Conservation (phyloP, 1,284 basidiomycete genomes). For the Trichosporon ovoides region DNA sequence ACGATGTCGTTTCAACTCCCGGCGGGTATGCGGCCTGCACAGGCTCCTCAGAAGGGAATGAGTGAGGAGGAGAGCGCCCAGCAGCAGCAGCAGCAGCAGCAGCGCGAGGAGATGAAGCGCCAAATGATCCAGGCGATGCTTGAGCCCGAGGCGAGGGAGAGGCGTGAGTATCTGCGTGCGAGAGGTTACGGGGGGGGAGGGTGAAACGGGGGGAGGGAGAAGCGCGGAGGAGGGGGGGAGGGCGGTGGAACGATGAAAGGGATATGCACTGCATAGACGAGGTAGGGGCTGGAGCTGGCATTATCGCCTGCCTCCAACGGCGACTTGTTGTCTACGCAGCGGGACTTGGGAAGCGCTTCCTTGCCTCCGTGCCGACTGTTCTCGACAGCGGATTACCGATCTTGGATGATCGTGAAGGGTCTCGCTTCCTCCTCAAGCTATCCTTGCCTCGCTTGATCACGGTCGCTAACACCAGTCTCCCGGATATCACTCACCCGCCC, state of each 20-base stretch:
- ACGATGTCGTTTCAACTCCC: conserved; percentile 50
- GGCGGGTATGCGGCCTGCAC: conserved; percentile 37
- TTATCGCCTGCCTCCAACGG: too few species aligned
- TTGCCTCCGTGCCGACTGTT: too few species aligned
- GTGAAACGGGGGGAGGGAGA: too few species aligned
- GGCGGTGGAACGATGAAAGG: neutral
- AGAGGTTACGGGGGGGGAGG: too few species aligned
- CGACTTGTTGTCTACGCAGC: too few species aligned
- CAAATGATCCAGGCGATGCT: conserved; percentile 78
- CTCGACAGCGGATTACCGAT: neutral
- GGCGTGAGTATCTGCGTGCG: conserved; percentile 62
- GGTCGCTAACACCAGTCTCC: conserved; percentile 57
- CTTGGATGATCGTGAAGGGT: neutral
- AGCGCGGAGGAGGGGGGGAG: too few species aligned
- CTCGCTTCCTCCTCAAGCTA: neutral
- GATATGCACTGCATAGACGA: too few species aligned
- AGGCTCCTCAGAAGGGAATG: conserved; percentile 16
- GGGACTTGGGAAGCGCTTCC: too few species aligned
- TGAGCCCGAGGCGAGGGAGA: conserved; percentile 78
- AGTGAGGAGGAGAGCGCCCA: conserved; percentile 37
- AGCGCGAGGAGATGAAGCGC: conserved; percentile 60
- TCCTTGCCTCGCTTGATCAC: neutral
- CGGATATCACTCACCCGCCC: conserved; percentile 90
- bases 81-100: conserved; percentile 44
- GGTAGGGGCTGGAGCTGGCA: too few species aligned